Base-by-base conservation (phyloP, 2,329 filamentous ascomycete species). In the Aspergillus sergii region DNA sequence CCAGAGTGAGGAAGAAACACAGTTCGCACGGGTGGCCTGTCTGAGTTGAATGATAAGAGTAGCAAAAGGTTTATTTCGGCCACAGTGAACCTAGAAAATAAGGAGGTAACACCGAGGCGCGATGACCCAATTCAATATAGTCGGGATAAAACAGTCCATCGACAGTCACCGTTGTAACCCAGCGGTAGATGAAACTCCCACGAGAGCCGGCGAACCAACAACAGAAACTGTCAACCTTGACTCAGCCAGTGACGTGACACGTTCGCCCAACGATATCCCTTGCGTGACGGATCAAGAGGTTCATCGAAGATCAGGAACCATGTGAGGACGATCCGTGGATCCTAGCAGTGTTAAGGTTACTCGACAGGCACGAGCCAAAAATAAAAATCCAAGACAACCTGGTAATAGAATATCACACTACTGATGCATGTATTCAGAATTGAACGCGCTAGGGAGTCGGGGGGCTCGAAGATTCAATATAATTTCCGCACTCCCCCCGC, bases 271-370 rank as follows among this genome's bases (percentile, higher is more conserved):
- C 39, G 19, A 30, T 62, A 48, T 55, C 48, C 60, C 55, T 57
- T 32, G 51, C 57, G 56, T 41, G 57, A 60, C 30, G 39, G 51
- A 60, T 48, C 51, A 48, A 60, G 43, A 58, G 14, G 51, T 16
- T 55, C n/a, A 54, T 54, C 34, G 51, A 55, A 39, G 51, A 55
- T 55, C 51, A 39, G 57, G 64, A 62, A 60, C 51, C 57, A 34
- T 61, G 48, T 39, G 34, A 30, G 56, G 60, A 45, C 58, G 65
- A 66, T 65, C 65, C 63, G 63, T 65, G 65, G 65, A 66, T 66
- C 65, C 53, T 43, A 36, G 21, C 16, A 50, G 43, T 16, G 58
- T 59, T 54, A 54, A 50, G 59, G 53, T 41, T 54, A 54, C 51
- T 57, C 32, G 58, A 64, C 58, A 41, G 58, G 59, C 58, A 64